phyloP scores from a whole-genome alignment of 2,329 filamentous ascomycete genomes.

The Pseudofabraea citricarpa region DNA sequence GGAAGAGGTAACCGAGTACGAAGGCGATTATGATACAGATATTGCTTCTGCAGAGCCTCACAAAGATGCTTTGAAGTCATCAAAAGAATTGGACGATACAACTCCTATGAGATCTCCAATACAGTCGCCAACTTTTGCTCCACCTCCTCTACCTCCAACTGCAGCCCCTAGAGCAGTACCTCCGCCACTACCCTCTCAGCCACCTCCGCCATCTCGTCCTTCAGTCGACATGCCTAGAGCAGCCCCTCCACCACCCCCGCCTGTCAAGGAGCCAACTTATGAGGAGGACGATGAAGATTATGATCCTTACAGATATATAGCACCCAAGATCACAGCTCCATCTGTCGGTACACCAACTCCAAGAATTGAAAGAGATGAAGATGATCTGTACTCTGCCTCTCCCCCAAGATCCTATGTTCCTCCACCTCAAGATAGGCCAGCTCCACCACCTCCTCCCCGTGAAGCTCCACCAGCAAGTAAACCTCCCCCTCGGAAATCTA shows the following conservation, averaged over 20 bases:
- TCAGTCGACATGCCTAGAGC: slow-evolving; percentile 69
- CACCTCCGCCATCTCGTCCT: slow-evolving; percentile 44
- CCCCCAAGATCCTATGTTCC: slow-evolving; percentile 26
- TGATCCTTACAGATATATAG: slow-evolving; percentile 58
- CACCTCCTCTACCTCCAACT: slow-evolving; percentile 47
- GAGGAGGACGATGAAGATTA: slow-evolving; percentile 65
- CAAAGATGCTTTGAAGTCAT: slow-evolving; percentile 85
- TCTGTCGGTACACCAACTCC: slow-evolving; percentile 12
- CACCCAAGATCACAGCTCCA: slow-evolving; percentile 24
- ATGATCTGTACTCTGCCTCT: slow-evolving; percentile 29
- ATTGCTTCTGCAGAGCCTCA: slow-evolving; percentile 91
- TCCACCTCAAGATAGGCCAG: slow-evolving; percentile 32
- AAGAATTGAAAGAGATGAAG: slow-evolving; percentile 17
- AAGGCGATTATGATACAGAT: slow-evolving; percentile 96
- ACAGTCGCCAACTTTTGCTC: slow-evolving; percentile 35
- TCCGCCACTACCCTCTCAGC: slow-evolving; percentile 60
- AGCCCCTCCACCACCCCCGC: slow-evolving; percentile 50
- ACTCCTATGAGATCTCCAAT: slow-evolving; percentile 45
- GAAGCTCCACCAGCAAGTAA: slow-evolving; percentile 25
- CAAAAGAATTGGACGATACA: slow-evolving; percentile 68
- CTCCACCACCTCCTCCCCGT: slow-evolving; percentile 41
- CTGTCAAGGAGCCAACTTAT: slow-evolving; percentile 29
- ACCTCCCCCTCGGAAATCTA: slow-evolving; percentile 50
- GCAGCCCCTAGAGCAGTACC: slow-evolving; percentile 55
- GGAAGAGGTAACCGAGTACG: slow-evolving; percentile 87